phyloP scores from a whole-genome alignment of 805 yeast genomes.

The Wickerhamomyces subpelliculosus region DNA sequence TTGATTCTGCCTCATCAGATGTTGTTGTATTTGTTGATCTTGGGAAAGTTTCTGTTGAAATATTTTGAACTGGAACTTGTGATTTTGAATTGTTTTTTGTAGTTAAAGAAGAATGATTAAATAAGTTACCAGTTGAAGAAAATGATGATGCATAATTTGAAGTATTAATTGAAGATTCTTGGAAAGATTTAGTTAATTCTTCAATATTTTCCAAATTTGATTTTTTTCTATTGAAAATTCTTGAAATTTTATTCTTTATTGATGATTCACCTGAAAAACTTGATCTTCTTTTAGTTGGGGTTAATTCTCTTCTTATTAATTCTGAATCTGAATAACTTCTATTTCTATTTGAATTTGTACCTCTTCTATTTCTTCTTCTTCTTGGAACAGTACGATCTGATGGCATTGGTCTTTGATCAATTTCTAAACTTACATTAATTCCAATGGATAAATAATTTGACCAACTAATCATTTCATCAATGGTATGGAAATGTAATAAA shows the following conservation, averaged over 20 bases:
- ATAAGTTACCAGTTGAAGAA: no score
- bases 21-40: slow-evolving; percentile 10
- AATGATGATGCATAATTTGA: background rate
- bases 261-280: slow-evolving; percentile 10
- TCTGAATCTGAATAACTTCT: slow-evolving; percentile 22
- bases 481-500: slow-evolving; percentile 53
- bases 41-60: no score
- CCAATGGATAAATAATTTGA: slow-evolving; percentile 65
- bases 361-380: slow-evolving; percentile 45
- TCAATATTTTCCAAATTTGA: background rate
- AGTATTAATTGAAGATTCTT: background rate
- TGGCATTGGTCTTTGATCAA: slow-evolving; percentile 66
- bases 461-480: slow-evolving; percentile 74
- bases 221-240: background rate
- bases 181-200: background rate
- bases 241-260: slow-evolving; percentile 1
- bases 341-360: slow-evolving; percentile 11
- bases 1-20: slow-evolving; percentile 3
- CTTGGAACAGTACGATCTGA: slow-evolving; percentile 76
- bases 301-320: slow-evolving; percentile 19
- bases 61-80: background rate
- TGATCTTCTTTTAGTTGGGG: slow-evolving; percentile 15
- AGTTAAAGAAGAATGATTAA: no score
- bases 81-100: background rate
- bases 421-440: slow-evolving; percentile 71